Conservation (phyloP, 495 filamentous ascomycete genomes). For the Jackrogersella multiformis region DNA sequence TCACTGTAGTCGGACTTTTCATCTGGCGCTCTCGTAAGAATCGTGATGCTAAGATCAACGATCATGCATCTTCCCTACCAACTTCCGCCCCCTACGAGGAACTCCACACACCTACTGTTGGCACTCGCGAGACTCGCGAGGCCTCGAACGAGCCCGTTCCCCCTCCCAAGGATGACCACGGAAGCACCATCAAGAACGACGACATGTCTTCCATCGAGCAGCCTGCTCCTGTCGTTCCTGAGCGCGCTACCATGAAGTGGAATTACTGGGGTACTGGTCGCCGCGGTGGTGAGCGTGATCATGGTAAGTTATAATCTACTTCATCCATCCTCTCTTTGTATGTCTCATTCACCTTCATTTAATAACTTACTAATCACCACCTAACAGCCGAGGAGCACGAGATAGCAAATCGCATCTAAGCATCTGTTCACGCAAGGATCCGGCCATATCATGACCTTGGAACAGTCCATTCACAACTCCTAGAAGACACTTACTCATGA, state of each 20-base stretch:
- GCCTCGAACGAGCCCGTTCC: constrained; percentile 16
- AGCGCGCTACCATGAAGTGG: constrained; percentile 18
- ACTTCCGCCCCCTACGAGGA: constrained; percentile 8
- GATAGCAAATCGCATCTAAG: constrained; percentile 36
- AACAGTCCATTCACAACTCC: background rate
- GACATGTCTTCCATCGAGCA: constrained; percentile 35
- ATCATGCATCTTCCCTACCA: constrained; percentile 5
- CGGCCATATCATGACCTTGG: background rate
- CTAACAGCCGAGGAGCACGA: constrained; percentile 34
- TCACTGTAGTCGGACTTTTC: constrained; percentile 39
- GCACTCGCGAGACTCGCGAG: background rate
- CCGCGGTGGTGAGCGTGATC: constrained; percentile 7
- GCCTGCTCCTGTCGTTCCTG: background rate
- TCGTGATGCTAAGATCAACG: constrained; percentile 18
- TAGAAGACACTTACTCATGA: background rate
- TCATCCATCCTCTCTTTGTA: background rate
- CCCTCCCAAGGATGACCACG: constrained; percentile 30
- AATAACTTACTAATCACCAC: background rate
- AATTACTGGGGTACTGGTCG: constrained; percentile 16
- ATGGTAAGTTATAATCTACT: constrained; percentile 28
- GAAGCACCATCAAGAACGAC: constrained; percentile 34
- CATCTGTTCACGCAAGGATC: background rate
- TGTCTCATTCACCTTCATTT: background rate
- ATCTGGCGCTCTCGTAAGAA: constrained; percentile 43
- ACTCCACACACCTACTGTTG: constrained; percentile 3